Conservation (phyloP, 2,329 filamentous ascomycete species). For the Microdochium paspali region DNA sequence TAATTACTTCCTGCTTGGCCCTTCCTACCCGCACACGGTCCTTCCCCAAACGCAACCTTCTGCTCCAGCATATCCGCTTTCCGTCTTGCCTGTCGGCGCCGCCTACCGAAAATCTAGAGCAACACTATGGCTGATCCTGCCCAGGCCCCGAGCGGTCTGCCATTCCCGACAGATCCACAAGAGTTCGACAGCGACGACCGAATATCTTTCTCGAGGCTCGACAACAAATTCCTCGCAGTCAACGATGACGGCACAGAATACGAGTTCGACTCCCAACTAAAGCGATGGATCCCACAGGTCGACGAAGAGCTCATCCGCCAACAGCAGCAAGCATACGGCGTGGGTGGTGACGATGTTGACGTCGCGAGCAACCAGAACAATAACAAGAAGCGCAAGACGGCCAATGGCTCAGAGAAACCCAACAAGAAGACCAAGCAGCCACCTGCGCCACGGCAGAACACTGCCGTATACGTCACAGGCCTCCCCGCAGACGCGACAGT, state of each 20-base stretch:
- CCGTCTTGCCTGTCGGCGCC: too few relatives aligned
- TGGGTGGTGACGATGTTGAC: constrained; percentile 22
- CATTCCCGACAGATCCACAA: constrained; percentile 49
- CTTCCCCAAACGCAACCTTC: too few relatives aligned
- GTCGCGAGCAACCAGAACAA: constrained; percentile 16
- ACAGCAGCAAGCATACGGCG: constrained; percentile 21
- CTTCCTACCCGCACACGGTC: too few relatives aligned
- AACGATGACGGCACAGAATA: constrained; percentile 78
- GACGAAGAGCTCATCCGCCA: constrained; percentile 30
- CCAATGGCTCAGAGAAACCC: constrained; percentile 16
- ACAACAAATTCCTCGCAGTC: constrained; percentile 75
- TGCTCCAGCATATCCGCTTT: too few relatives aligned
- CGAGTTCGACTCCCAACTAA: constrained; percentile 64
- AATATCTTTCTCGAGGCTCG: constrained; percentile 77
- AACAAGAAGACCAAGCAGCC: constrained; percentile 38
- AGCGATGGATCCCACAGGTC: constrained; percentile 62
- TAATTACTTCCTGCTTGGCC: too few relatives aligned
- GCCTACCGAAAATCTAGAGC: too few relatives aligned
- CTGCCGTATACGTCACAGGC: constrained; percentile 84
- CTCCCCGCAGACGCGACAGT: constrained; percentile 71
- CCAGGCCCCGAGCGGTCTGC: constrained; percentile 11
- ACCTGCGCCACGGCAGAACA: constrained; percentile 58
- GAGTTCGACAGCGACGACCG: constrained; percentile 71
- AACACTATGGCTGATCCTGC: neutral
- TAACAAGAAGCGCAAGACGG: constrained; percentile 28